These are phyloP conservation scores for Myxozyma neotropica DNA, from an alignment of 805 yeast species.

Conservation along the genomic window DNA sequence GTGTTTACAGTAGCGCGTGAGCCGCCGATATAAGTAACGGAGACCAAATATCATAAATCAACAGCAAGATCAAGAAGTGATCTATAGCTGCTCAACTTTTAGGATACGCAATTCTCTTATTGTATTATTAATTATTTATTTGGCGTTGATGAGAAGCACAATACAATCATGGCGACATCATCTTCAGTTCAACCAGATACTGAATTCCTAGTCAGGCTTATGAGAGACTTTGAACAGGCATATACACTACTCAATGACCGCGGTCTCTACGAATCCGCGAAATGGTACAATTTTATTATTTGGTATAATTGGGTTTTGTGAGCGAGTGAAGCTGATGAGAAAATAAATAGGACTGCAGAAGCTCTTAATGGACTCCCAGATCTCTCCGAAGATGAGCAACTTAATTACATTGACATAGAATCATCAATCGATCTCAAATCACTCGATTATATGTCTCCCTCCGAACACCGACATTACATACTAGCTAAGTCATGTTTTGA, in stretches of 20 bases:
- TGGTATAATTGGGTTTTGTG: neutral
- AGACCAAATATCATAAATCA: too few species aligned
- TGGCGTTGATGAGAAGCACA: neutral
- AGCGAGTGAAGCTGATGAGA: neutral
- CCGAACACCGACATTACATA: conserved; percentile 51
- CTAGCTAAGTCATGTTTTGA: conserved; percentile 76
- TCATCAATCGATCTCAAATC: neutral
- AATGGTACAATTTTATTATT: conserved; percentile 54
- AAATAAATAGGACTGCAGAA: conserved; percentile 55
- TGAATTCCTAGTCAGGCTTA: conserved; percentile 1
- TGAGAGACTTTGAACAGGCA: conserved; percentile 46
- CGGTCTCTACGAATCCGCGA: conserved; percentile 68
- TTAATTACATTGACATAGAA: conserved; percentile 1
- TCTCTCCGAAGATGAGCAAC: conserved; percentile 36
- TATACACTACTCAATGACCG: conserved; percentile 53
- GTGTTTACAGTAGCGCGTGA: conserved; percentile 1
- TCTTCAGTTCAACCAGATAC: conserved; percentile 2
- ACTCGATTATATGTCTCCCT: conserved; percentile 16
- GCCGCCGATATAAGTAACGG: neutral
- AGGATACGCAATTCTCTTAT: too few species aligned
- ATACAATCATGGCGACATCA: neutral
- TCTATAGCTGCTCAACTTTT: too few species aligned
- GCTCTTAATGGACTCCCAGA: conserved; percentile 64
- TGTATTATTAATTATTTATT: neutral
- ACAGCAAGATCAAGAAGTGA: too few species aligned